These are phyloP conservation scores for Pugionium cornutum DNA, from an alignment of 345 rosid species.

Conservation along the genomic window DNA sequence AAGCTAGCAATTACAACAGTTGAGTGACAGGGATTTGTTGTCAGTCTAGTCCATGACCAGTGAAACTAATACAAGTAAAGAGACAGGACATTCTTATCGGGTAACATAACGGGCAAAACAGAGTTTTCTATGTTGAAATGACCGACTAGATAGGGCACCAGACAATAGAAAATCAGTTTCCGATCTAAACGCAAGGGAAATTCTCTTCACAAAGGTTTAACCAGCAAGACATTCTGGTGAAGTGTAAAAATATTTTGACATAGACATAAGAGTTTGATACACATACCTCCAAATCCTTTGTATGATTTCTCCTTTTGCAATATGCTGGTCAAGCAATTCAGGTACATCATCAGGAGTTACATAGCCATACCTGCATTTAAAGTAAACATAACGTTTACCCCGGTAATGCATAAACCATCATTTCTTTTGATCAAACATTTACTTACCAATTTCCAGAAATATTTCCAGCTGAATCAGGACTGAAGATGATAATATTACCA, in stretches of 20 bases:
- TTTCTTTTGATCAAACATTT: constrained; percentile 2
- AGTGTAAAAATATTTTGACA: background rate
- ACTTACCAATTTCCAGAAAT: constrained; percentile 76
- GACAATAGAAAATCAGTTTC: too few species aligned
- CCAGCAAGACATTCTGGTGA: too few species aligned
- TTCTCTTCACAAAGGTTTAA: too few species aligned
- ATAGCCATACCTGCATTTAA: constrained; percentile 81
- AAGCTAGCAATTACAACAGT: too few species aligned
- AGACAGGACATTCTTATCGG: too few species aligned
- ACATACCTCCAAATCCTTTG: constrained; percentile 85
- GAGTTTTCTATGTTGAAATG: too few species aligned
- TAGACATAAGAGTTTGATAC: constrained; percentile 3
- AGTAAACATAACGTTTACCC: constrained; percentile 9
- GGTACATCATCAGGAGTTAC: constrained; percentile 93
- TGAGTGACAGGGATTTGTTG: too few species aligned
- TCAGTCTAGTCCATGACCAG: too few species aligned
- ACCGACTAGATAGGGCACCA: too few species aligned
- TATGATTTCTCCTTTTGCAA: constrained; percentile 68
- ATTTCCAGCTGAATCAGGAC: constrained; percentile 67
- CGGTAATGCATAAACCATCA: background rate
- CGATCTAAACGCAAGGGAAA: too few species aligned
- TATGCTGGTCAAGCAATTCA: constrained; percentile 81
- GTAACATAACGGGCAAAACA: too few species aligned
- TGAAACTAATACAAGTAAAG: too few species aligned
- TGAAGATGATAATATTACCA: constrained; percentile 75